phyloP scores from a whole-genome alignment of 108 stramenopile species.

The Chaetoceros tenuissimus region DNA sequence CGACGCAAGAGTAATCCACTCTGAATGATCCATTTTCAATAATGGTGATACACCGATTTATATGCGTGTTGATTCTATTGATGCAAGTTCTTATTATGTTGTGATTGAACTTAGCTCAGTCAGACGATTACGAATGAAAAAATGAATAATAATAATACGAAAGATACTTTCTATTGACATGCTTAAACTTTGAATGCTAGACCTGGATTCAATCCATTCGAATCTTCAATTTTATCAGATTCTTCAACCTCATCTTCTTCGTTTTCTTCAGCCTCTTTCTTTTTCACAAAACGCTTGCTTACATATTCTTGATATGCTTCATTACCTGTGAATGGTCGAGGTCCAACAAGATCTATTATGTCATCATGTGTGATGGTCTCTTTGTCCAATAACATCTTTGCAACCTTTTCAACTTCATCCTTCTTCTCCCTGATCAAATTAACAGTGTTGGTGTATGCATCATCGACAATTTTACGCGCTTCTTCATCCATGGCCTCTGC shows the following conservation, averaged over 20 bases:
- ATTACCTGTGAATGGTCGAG: slow-evolving; percentile 81
- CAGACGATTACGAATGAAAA: too few species aligned
- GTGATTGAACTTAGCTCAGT: too few species aligned
- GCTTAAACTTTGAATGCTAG: too few species aligned
- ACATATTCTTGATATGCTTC: slow-evolving; percentile 84
- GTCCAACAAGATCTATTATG: slow-evolving; percentile 83
- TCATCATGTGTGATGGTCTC: slow-evolving; percentile 97
- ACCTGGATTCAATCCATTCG: too few species aligned
- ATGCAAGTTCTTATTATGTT: too few species aligned
- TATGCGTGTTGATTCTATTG: too few species aligned
- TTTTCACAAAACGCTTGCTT: slow-evolving; percentile 29
- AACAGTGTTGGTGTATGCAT: slow-evolving; percentile 78
- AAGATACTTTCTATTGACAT: too few species aligned
- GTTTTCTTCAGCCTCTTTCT: slow-evolving; percentile 5
- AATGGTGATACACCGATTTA: too few species aligned
- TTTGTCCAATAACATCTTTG: slow-evolving; percentile 84
- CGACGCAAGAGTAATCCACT: too few species aligned
- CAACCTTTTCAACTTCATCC: slow-evolving; percentile 69
- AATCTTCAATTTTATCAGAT: slow-evolving; percentile 8
- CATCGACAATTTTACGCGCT: slow-evolving; percentile 84
- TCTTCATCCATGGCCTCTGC: slow-evolving; percentile 95
- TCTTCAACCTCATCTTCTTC: slow-evolving; percentile 21
- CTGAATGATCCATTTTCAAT: too few species aligned
- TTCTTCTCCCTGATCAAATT: slow-evolving; percentile 71
- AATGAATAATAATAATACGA: too few species aligned